phyloP scores from a whole-genome alignment of 805 yeast genomes.

The Metschnikowia shivogae region DNA sequence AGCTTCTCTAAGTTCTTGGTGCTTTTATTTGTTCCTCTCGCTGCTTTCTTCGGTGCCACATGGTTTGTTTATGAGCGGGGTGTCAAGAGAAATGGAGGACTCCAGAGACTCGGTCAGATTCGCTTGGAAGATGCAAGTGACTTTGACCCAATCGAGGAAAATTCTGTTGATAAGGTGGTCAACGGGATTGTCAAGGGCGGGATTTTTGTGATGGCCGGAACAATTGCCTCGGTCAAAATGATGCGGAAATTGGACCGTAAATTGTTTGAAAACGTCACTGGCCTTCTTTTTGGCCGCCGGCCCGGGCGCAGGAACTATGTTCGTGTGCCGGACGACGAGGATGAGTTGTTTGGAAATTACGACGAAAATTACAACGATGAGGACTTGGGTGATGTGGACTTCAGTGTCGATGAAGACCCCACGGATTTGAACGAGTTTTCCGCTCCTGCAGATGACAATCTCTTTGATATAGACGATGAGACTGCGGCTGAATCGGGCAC shows the following conservation, averaged over 20 bases:
- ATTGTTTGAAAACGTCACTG: constrained; percentile 29
- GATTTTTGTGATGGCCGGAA: constrained; percentile 42
- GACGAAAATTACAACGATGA: constrained; percentile 40
- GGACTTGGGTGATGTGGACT: constrained; percentile 23
- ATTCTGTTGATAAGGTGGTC: constrained; percentile 53
- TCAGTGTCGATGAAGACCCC: constrained; percentile 19
- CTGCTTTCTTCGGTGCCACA: constrained; percentile 48
- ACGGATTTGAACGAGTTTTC: constrained; percentile 17
- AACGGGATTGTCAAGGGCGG: constrained; percentile 59
- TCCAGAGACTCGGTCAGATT: constrained; percentile 77
- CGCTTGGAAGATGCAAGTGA: constrained; percentile 67
- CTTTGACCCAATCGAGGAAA: constrained; percentile 59
- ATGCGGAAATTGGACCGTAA: constrained; percentile 30
- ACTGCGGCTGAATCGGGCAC: constrained; percentile 6
- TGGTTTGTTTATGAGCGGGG: constrained; percentile 80
- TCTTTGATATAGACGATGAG: constrained; percentile 31
- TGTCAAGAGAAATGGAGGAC: constrained; percentile 73
- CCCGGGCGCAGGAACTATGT: constrained; percentile 41
- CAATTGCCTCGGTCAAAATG: constrained; percentile 32
- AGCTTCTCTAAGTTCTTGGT: constrained; percentile 48
- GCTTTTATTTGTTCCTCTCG: constrained; percentile 53
- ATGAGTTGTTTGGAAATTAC: constrained; percentile 39
- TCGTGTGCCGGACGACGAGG: constrained; percentile 39
- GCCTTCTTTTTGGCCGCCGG: constrained; percentile 31
- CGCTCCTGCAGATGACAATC: constrained; percentile 21